Evolutionary conservation across 306 rosid genomes (phyloP), one percentile per base, ranked within the genome.

Genomic region (Oxytropis ochrocephala): DNA sequence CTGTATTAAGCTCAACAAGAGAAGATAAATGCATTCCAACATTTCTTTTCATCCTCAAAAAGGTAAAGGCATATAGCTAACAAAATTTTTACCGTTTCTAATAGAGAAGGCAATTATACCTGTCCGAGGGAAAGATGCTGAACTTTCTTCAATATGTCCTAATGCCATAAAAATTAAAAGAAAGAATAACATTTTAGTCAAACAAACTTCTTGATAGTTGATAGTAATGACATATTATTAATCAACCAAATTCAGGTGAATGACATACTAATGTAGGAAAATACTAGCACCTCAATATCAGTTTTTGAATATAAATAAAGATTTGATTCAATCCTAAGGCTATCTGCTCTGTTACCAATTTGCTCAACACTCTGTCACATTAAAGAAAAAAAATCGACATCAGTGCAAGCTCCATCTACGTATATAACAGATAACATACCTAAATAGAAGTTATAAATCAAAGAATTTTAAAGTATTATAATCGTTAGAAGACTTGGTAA

Each of bases 271-370:
- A 47, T 11, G 54, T 32, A 69, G 53, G 50, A 58, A 59, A 46
- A 51, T 2, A 11, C 46, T 16, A 50, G 46, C 32, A 93, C 97
- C 98, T 93, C 94, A 64, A 93, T 79, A 77, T 93, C 96, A 51
- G 87, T 90, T 72, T 90, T 88, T 59, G 98, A 86, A 72, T 93
- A 93, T 75, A 93, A 76, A 82, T 85, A 93, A 65, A 93, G 81
- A 50, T 93, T 88, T 0, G 91, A 70, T 68, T 51, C 82, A 70
- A 93, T 86, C 52, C 59, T 64, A 84, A 93, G 80, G 21, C 98
- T 91, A 68, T 93, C 96, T 33, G 98, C 98, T 80, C 98, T 82
- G 78, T 78, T 84, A 78, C 97, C 94, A 66, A 90, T 90, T 84
- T 93, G 98, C 82, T 88, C 94, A 54, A 88, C 73, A 67, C 98